Evolutionary conservation across 768 basidiomycete genomes (phyloP).

Genomic region (Tubosaeta sp.): DNA sequence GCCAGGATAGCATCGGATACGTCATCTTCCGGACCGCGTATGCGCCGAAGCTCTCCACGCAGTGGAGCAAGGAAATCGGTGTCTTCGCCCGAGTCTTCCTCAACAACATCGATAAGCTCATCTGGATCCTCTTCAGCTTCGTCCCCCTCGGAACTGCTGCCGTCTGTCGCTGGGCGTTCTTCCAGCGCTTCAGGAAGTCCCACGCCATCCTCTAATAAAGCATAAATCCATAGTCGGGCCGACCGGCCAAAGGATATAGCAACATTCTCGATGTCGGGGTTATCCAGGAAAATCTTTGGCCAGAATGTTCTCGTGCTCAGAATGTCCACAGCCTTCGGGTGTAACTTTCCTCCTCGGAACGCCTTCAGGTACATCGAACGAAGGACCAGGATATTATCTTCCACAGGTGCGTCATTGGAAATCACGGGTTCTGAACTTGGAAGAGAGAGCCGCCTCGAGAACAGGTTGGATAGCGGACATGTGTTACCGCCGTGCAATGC

Average conservation of each 20-base stretch:
- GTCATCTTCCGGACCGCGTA: conserved; percentile 41
- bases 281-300: conserved; percentile 72
- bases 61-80: conserved; percentile 64
- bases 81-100: conserved; percentile 46
- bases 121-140: conserved; percentile 47
- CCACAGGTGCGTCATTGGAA: conserved; percentile 1
- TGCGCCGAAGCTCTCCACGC: conserved; percentile 59
- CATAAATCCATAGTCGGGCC: conserved; percentile 62
- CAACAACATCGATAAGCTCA: conserved; percentile 67
- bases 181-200: conserved; percentile 46
- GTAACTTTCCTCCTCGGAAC: conserved; percentile 55
- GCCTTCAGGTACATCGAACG: conserved; percentile 55
- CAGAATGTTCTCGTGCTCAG: conserved; percentile 63
- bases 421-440: conserved; percentile 21
- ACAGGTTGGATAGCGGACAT: conserved; percentile 51
- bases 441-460: conserved; percentile 40
- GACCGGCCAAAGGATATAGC: conserved; percentile 57
- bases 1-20: conserved; percentile 23
- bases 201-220: conserved; percentile 62
- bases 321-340: conserved; percentile 55
- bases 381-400: conserved; percentile 26
- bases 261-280: conserved; percentile 70
- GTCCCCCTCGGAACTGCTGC: conserved; percentile 18
- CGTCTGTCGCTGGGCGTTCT: conserved; percentile 10
- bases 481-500: conserved; percentile 53